Base-by-base conservation (phyloP, 106 monocot genomes). In the Cymbidium sinense region DNA sequence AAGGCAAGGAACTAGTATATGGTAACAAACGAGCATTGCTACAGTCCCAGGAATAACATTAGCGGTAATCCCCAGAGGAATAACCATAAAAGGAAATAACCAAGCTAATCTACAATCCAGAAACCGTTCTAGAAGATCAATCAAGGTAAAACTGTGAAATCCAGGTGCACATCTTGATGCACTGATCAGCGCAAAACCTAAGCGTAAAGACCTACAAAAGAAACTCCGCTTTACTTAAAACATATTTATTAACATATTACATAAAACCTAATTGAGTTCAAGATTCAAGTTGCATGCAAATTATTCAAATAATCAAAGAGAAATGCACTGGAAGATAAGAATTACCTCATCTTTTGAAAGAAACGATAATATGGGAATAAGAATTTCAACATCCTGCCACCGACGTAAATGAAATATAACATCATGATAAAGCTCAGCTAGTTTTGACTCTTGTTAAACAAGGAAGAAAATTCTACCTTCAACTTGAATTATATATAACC, bases 261-360 rank as follows among this genome's bases (percentile, higher is more conserved):
- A 70, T 35, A 18, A 34, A 2, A 70, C 34, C 34, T 34, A 35
- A 34, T 70, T 33, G 13, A 35, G 18, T 17, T 70, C 34, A 15
- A 19, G 34, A 35, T 35, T 34, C 31, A 70, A 3, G 70, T 34
- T 34, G 34, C 19, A 70, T 33, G 34, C n/a, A 70, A 35, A 15
- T 8, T 34, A 70, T 70, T 15, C 6, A 36, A 74, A 27, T 23
- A 27, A 44, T 44, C 18, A 37, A 35, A 41, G 35, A 34, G 74
- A 74, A 72, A 41, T 72, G 19, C 43, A 41, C 9, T 8, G 28
- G 44, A 21, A 44, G 2, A 44, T 74, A 23, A 75, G 21, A 58
- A 29, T 39, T 80, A 98, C 96, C 94, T 94, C 96, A 73, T 98
- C 91, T 80, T 98, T 98, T 67, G 96, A 79, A 33, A 98, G 82